Conservation (phyloP, 2,329 filamentous ascomycete species). For the Epichloe festucae region DNA sequence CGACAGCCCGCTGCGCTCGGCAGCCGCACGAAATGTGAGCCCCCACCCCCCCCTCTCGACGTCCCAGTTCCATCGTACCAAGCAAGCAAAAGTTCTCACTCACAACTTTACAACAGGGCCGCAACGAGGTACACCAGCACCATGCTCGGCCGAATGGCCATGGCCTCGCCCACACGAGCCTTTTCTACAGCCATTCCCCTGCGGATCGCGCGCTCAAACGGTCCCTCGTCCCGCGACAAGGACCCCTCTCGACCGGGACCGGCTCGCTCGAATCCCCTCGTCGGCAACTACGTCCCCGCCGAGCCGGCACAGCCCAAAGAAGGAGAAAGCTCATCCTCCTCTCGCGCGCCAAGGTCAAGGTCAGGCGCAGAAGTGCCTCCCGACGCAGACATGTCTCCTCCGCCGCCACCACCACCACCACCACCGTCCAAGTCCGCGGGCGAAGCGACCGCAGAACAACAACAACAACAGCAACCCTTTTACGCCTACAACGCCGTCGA, state of each 20-base stretch:
- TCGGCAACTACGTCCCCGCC: slow-evolving; percentile 14
- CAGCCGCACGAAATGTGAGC: slow-evolving; percentile 11
- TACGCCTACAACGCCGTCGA: slow-evolving; percentile 9
- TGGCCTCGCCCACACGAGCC: slow-evolving; percentile 14
- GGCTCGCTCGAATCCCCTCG: slow-evolving; percentile 17
- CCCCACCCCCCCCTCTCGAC: neutral
- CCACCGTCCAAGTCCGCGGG: neutral
- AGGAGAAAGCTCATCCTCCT: neutral
- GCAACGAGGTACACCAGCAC: slow-evolving; percentile 16
- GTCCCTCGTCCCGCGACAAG: neutral
- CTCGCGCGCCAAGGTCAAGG: neutral
- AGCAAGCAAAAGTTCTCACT: neutral
- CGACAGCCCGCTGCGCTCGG: neutral
- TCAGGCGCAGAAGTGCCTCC: neutral
- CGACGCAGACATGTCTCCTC: slow-evolving; percentile 8
- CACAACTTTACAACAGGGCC: slow-evolving; percentile 11
- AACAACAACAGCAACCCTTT: neutral
- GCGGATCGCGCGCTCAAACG: slow-evolving; percentile 9
- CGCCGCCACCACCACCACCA: slow-evolving; percentile 10
- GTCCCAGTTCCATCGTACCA: neutral
- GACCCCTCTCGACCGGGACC: slow-evolving; percentile 3
- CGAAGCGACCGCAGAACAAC: neutral
- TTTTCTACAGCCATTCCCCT: slow-evolving; percentile 21
- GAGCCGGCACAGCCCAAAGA: slow-evolving; percentile 6
- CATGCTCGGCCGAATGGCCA: slow-evolving; percentile 18